Percentiles rank a stretch among this genome's conserved stretches.
phyloP scores from a whole-genome alignment of 2,329 filamentous ascomycete species.

The Paramyrothecium roridum region DNA sequence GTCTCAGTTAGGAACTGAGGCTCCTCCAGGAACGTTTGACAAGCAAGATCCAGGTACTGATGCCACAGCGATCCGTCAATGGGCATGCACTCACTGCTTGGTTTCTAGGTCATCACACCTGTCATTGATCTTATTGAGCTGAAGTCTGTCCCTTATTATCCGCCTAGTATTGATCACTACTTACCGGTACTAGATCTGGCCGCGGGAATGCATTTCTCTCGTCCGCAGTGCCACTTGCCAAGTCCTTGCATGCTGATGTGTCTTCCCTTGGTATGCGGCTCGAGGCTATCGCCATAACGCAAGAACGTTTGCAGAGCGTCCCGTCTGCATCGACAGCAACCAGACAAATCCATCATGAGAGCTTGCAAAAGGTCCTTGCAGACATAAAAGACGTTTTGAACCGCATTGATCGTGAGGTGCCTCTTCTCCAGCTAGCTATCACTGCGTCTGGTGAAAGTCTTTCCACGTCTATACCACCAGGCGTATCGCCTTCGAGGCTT shows the following conservation, averaged over 20 bases:
- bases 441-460: conserved; percentile 89
- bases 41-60: conserved; percentile 77
- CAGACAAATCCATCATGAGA: conserved; percentile 40
- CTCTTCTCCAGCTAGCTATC: conserved; percentile 88
- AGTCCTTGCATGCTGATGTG: conserved; percentile 79
- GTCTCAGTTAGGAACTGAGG: conserved; percentile 65
- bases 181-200: conserved; percentile 36
- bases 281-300: conserved; percentile 63
- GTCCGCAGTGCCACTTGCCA: conserved; percentile 79
- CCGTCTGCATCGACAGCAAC: conserved; percentile 32
- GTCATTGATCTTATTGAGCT: conserved; percentile 91
- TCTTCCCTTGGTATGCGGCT: conserved; percentile 74
- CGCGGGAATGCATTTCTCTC: conserved; percentile 64
- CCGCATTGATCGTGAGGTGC: conserved; percentile 87
- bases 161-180: conserved; percentile 5
- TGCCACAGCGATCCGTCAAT: no score
- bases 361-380: conserved; percentile 66
- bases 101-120: conserved; percentile 72
- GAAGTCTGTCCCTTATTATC: conserved; percentile 51
- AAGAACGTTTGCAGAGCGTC: conserved; percentile 45
- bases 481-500: conserved; percentile 85
- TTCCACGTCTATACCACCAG: conserved; percentile 72
- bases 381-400: conserved; percentile 73
- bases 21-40: conserved; percentile 71
- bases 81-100: no score